Conservation (phyloP, 2,329 filamentous ascomycete species). For the Thielaviopsis punctulata region DNA sequence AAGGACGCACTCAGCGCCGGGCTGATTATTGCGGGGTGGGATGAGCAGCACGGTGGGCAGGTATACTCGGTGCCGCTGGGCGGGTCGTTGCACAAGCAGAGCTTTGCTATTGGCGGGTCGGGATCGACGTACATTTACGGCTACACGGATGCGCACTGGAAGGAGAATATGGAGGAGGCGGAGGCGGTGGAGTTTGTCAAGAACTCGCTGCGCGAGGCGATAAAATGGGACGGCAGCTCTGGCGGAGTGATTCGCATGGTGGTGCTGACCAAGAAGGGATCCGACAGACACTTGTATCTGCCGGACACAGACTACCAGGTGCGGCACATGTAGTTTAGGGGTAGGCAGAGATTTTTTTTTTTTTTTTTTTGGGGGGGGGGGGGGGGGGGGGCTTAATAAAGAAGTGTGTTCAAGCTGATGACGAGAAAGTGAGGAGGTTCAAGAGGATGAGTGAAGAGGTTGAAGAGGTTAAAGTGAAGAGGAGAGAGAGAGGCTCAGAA, state of each 20-base stretch:
- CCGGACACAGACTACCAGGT: constrained; percentile 78
- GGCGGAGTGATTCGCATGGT: constrained; percentile 97
- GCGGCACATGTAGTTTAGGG: constrained; percentile 39
- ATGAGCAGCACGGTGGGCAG: constrained; percentile 84
- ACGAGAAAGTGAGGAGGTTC: not conserved
- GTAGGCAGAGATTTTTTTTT: no score
- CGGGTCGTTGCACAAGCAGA: constrained; percentile 91
- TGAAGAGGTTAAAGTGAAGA: no score
- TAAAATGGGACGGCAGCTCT: constrained; percentile 98
- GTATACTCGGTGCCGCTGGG: constrained; percentile 95
- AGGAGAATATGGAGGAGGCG: constrained; percentile 79
- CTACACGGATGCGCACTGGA: constrained; percentile 94
- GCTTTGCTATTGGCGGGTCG: constrained; percentile 89
- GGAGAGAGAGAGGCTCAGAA: not conserved
- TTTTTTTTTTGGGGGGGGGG: no score
- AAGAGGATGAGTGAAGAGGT: no score
- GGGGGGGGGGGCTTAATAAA: no score
- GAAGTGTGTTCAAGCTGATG: not conserved
- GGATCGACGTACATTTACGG: constrained; percentile 99
- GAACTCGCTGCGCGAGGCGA: constrained; percentile 75
- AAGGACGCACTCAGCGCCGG: constrained; percentile 89
- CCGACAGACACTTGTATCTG: constrained; percentile 85
- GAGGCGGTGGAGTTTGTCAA: constrained; percentile 91
- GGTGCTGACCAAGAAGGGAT: constrained; percentile 77
- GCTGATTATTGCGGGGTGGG: constrained; percentile 97